Conservation (phyloP, 2,329 filamentous ascomycete species). For the Xylariaceae sp. region DNA sequence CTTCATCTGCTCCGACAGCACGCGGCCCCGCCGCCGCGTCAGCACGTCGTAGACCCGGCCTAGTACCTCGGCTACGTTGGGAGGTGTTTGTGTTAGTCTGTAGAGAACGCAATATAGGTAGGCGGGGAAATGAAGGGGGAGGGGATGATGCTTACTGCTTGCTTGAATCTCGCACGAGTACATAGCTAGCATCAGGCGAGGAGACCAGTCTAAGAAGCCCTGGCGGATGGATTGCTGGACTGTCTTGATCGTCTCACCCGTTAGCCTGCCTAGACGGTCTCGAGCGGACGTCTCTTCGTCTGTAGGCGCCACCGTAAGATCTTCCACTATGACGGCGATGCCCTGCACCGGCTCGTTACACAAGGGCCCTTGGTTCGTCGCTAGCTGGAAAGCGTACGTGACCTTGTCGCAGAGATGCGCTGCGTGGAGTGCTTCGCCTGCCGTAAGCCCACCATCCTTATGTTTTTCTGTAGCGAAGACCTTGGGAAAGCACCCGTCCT, state of each 20-base stretch:
- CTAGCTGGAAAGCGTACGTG: slow-evolving; percentile 90
- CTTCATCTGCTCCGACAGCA: slow-evolving; percentile 88
- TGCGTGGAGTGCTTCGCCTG: slow-evolving; percentile 56
- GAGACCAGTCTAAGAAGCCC: slow-evolving; percentile 94
- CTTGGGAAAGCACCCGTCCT: slow-evolving; percentile 67
- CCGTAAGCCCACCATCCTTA: slow-evolving; percentile 40
- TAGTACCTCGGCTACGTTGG: slow-evolving; percentile 78
- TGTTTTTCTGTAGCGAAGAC: slow-evolving; percentile 56
- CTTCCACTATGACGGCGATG: slow-evolving; percentile 86
- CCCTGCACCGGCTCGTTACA: slow-evolving; percentile 94
- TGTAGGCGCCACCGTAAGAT: slow-evolving; percentile 65
- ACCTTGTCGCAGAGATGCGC: slow-evolving; percentile 87
- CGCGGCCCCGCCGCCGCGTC: slow-evolving; percentile 87
- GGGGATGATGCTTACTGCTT: slow-evolving; percentile 62
- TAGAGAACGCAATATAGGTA: slow-evolving; percentile 15
- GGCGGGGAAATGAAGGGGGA: neutral
- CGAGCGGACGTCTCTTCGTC: slow-evolving; percentile 56
- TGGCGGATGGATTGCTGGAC: slow-evolving; percentile 81
- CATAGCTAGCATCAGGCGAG: slow-evolving; percentile 94
- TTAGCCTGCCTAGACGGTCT: slow-evolving; percentile 76
- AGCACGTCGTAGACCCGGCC: slow-evolving; percentile 97
- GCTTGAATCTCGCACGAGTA: slow-evolving; percentile 98
- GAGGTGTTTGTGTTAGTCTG: slow-evolving; percentile 16
- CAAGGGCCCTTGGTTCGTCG: slow-evolving; percentile 83
- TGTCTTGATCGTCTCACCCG: slow-evolving; percentile 89